A percentile compares a stretch with the other conserved stretches of the same genome.
Conservation (phyloP, 2,329 filamentous ascomycete species). For the Westerdykella aurantiaca region DNA sequence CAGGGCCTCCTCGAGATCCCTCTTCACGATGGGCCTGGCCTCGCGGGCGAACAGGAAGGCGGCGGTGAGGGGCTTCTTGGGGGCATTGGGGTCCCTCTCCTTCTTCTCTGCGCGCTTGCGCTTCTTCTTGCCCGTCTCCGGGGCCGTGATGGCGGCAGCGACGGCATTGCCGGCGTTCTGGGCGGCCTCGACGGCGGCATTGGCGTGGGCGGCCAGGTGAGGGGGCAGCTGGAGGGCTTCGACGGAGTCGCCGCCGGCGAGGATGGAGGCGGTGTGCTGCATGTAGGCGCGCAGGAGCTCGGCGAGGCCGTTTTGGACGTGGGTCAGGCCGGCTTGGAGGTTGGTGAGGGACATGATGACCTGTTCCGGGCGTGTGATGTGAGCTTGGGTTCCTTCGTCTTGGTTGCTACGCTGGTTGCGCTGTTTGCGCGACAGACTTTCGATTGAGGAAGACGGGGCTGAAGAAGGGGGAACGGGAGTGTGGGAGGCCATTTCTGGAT, state of each 20-base stretch:
- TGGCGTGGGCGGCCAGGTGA: constrained; percentile 34
- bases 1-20: constrained; percentile 47
- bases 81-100: constrained; percentile 75
- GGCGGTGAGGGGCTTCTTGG: constrained; percentile 87
- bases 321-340: constrained; percentile 55
- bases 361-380: constrained; percentile 40
- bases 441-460: neutral
- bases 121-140: constrained; percentile 27
- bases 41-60: constrained; percentile 95
- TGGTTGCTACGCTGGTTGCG: neutral
- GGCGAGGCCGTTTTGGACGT: constrained; percentile 56
- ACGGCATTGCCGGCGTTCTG: constrained; percentile 19
- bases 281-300: constrained; percentile 79
- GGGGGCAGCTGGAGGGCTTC: constrained; percentile 42
- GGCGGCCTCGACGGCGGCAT: constrained; percentile 25
- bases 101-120: constrained; percentile 85
- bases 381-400: neutral
- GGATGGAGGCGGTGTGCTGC: constrained; percentile 78
- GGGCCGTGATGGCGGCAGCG: constrained; percentile 7
- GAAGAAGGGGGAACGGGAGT: neutral
- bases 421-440: constrained; percentile 1
- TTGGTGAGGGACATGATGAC: constrained; percentile 72
- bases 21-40: constrained; percentile 74
- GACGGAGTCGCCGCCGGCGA: constrained; percentile 40
- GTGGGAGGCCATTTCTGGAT: neutral